Evolutionary conservation across 352 stramenopile genomes (phyloP).

Genomic region (Globisporangium recalcitrans): DNA sequence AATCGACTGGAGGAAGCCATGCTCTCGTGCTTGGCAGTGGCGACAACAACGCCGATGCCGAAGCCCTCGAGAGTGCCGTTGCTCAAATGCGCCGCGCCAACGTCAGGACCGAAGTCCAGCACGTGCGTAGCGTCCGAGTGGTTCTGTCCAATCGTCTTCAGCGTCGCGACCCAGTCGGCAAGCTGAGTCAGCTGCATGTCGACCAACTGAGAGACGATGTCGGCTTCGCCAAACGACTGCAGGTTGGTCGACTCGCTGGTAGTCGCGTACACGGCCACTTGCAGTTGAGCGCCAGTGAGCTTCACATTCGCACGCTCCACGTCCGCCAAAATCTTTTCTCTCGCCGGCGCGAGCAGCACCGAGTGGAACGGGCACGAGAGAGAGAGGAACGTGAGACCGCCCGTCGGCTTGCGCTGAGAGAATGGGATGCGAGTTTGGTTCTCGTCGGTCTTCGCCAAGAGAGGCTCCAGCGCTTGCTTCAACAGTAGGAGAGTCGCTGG

Average conservation of each 20-base stretch:
- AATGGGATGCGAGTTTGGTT: conserved; percentile 74
- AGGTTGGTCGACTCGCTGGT: conserved; percentile 44
- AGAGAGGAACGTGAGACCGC: conserved; percentile 45
- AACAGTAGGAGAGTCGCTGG: conserved; percentile 50
- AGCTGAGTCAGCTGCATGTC: conserved; percentile 60
- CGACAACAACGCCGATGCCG: conserved; percentile 48
- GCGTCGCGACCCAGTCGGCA: conserved; percentile 60
- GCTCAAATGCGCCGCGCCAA: conserved; percentile 52
- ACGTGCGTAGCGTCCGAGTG: conserved; percentile 55
- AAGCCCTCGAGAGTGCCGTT: conserved; percentile 38
- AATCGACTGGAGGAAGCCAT: conserved; percentile 19
- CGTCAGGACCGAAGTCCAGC: conserved; percentile 69
- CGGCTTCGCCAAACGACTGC: conserved; percentile 35
- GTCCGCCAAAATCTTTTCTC: conserved; percentile 41
- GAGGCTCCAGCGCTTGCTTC: conserved; percentile 38
- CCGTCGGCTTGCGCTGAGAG: conserved; percentile 72
- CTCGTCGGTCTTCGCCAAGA: conserved; percentile 46
- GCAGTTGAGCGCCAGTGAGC: conserved; percentile 43
- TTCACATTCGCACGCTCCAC: conserved; percentile 37
- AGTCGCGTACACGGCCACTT: conserved; percentile 65
- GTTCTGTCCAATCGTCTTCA: conserved; percentile 26
- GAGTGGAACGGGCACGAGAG: conserved; percentile 82
- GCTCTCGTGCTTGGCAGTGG: conserved; percentile 35
- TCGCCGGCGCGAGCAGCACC: conserved; percentile 35
- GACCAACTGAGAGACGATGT: conserved; percentile 42